These are phyloP conservation scores for Fusarium verticillioides DNA, from an alignment of 2,329 filamentous ascomycete species.

Conservation along the genomic window DNA sequence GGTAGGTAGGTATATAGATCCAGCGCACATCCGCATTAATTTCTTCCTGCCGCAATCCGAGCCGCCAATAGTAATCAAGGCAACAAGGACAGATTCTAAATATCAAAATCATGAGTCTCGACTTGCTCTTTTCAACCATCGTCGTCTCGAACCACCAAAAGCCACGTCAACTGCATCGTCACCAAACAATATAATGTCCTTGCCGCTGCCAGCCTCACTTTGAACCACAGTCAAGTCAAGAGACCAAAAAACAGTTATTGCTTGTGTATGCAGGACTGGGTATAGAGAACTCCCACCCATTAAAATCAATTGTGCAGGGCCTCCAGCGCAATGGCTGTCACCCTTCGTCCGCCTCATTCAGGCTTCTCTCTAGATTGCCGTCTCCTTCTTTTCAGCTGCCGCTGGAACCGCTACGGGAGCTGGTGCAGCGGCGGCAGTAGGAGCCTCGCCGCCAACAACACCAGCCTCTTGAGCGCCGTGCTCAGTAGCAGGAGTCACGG, in stretches of 20 bases:
- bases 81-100: not conserved
- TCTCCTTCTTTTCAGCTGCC: slow-evolving; percentile 37
- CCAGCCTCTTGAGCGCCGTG: slow-evolving; percentile 61
- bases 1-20: not conserved
- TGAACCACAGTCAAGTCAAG: slow-evolving; percentile 7
- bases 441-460: slow-evolving; percentile 50
- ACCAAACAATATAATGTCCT: not conserved
- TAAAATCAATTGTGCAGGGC: slow-evolving; percentile 5
- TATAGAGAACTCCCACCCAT: slow-evolving; percentile 23
- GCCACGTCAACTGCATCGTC: slow-evolving; percentile 16
- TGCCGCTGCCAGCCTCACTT: slow-evolving; percentile 31
- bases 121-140: slow-evolving; percentile 21
- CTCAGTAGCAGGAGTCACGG: slow-evolving; percentile 28
- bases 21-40: slow-evolving; percentile 9
- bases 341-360: slow-evolving; percentile 34
- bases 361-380: slow-evolving; percentile 22
- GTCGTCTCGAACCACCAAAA: slow-evolving; percentile 13
- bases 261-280: slow-evolving; percentile 20
- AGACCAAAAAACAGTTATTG: slow-evolving; percentile 8
- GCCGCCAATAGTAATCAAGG: not conserved
- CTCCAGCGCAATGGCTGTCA: slow-evolving; percentile 5
- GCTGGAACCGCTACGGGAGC: slow-evolving; percentile 11
- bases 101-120: not conserved
- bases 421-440: slow-evolving; percentile 3
- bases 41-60: not conserved